phyloP scores from a whole-genome alignment of 331 rosid genomes.

The Telfairia occidentalis region DNA sequence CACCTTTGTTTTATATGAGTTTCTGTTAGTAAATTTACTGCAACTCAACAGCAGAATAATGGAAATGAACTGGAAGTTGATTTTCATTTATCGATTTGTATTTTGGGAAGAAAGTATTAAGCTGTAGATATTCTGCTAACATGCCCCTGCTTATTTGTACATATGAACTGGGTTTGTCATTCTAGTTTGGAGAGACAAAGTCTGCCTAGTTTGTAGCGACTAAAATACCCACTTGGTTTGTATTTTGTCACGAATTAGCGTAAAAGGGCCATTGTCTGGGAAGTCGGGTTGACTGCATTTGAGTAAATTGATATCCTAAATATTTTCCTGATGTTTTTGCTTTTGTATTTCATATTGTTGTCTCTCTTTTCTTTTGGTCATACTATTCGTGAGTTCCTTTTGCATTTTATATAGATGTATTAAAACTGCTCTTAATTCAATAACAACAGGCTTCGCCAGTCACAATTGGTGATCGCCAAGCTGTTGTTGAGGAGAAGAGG shows the following conservation, averaged over 20 bases:
- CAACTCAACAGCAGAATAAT: neutral
- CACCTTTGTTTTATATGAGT: neutral
- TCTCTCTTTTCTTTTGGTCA: neutral
- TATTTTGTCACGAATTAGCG: neutral
- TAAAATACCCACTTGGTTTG: neutral
- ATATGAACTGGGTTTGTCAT: neutral
- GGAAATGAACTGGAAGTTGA: neutral
- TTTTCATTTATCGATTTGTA: neutral
- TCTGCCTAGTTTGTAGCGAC: neutral
- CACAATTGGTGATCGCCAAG: conserved; percentile 51
- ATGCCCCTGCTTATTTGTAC: neutral
- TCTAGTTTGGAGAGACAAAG: neutral
- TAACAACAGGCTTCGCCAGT: conserved; percentile 65
- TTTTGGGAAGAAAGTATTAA: neutral
- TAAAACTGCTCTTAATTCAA: neutral
- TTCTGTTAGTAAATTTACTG: neutral
- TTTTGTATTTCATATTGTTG: neutral
- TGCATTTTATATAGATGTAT: neutral
- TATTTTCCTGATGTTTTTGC: neutral
- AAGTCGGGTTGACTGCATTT: neutral
- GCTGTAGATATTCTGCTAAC: neutral
- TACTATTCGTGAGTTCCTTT: neutral
- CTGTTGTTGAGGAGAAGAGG: conserved; percentile 79
- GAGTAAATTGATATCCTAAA: neutral
- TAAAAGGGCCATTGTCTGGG: neutral